Evolutionary conservation across 352 stramenopile species (phyloP).

Genomic region (Globisporangium splendens): DNA sequence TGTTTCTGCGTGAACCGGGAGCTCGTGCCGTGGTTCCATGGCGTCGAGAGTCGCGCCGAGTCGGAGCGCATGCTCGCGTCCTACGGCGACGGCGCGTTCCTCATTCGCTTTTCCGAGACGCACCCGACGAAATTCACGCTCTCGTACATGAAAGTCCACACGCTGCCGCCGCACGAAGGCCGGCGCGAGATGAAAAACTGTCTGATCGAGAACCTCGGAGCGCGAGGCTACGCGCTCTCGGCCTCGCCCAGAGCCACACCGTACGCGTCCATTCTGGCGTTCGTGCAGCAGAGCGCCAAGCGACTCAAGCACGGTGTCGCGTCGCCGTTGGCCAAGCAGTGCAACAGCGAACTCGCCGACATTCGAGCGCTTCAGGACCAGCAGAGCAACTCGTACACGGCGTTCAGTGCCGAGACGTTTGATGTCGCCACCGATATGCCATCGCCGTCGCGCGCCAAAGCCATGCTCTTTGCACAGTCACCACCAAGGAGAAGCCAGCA

Average conservation of each 20-base stretch:
- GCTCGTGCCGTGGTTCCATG: constrained; percentile 75
- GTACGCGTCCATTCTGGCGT: constrained; percentile 62
- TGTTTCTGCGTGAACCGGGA: constrained; percentile 60
- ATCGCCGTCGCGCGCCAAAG: constrained; percentile 14
- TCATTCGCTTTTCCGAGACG: constrained; percentile 77
- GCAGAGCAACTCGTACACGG: constrained; percentile 56
- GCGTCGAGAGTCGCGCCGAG: constrained; percentile 42
- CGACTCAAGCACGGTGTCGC: constrained; percentile 59
- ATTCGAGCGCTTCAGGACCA: constrained; percentile 41
- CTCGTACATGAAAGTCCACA: constrained; percentile 74
- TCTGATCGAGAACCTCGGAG: constrained; percentile 57
- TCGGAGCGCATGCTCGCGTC: constrained; percentile 38
- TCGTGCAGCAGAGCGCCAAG: constrained; percentile 54
- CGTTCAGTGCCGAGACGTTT: constrained; percentile 64
- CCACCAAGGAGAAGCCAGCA: not conserved
- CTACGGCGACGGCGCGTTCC: constrained; percentile 59
- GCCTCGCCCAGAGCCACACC: constrained; percentile 34
- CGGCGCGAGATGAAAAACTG: constrained; percentile 68
- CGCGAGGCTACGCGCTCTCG: constrained; percentile 42
- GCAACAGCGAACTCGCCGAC: constrained; percentile 48
- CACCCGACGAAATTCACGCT: constrained; percentile 75
- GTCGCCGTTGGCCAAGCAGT: constrained; percentile 46
- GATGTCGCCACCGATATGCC: constrained; percentile 16
- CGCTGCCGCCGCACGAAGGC: constrained; percentile 17
- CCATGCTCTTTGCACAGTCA: constrained; percentile 45